Percentiles rank a stretch among this genome's conserved stretches.
phyloP scores from a whole-genome alignment of 2,329 filamentous ascomycete genomes.

The Immersiporthe knoxdaviesiana region DNA sequence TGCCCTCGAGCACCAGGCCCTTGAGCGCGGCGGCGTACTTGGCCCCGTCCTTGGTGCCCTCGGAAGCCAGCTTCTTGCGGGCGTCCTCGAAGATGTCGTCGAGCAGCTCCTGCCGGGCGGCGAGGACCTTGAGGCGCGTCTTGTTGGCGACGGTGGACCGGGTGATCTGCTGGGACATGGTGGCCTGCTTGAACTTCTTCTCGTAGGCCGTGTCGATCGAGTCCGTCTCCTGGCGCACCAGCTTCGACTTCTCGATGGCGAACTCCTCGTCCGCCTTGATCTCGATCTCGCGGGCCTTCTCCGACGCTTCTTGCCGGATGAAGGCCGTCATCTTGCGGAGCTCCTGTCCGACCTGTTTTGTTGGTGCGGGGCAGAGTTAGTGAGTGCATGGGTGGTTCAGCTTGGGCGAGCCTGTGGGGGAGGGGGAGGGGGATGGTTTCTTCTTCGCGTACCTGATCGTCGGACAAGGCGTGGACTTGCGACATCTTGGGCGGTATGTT shows the following conservation, averaged over 20 bases:
- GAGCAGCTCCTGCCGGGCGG: constrained; percentile 85
- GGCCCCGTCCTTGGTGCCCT: constrained; percentile 66
- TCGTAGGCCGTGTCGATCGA: constrained; percentile 91
- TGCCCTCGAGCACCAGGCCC: constrained; percentile 83
- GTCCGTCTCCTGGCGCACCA: constrained; percentile 92
- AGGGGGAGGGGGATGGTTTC: constrained; percentile 21
- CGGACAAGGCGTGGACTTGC: constrained; percentile 90
- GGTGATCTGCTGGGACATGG: constrained; percentile 98
- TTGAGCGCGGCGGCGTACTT: constrained; percentile 79
- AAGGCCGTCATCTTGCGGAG: constrained; percentile 99
- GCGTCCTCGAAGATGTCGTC: constrained; percentile 87
- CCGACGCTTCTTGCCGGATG: constrained; percentile 97
- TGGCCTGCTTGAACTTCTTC: constrained; percentile 99
- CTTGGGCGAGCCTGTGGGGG: not conserved
- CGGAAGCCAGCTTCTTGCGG: constrained; percentile 65
- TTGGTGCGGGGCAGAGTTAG: constrained; percentile 50
- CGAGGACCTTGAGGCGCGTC: constrained; percentile 85
- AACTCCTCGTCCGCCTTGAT: constrained; percentile 99
- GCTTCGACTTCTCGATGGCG: constrained; percentile 97
- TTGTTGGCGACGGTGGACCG: constrained; percentile 96
- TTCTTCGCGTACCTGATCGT: constrained; percentile 77
- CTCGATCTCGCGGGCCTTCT: constrained; percentile 90
- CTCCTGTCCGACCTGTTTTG: constrained; percentile 84
- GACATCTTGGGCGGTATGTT: constrained; percentile 70
- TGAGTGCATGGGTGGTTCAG: constrained; percentile 21